Evolutionary conservation across 78 protist species (phyloP), one percentile per base, ranked within the genome.

Genomic region (Pigoraptor vietnamica): DNA sequence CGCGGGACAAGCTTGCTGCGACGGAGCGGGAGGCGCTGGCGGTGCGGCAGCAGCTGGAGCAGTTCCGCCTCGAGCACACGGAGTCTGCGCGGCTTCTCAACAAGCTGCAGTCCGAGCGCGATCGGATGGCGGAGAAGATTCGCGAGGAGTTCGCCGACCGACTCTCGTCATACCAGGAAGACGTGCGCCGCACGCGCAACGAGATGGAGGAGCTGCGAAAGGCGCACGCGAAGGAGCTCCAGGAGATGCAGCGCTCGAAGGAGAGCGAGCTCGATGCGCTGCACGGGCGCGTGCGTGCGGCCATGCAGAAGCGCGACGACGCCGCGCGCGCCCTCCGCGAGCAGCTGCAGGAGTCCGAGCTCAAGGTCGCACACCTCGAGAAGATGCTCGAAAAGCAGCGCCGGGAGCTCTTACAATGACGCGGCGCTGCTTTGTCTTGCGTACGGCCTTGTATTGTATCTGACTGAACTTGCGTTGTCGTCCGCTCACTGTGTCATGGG

Each of bases 331-430:
- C n/a, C 24, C 25, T 86, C 37, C 36, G 89, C 2, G 89, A n/a
- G 21, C 56, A 86, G 23, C 89, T 86, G 40, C 56, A 86, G 56
- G 40, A 34, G n/a, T 9, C 37, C 56, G 32, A 86, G 37, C 37
- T 36, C 40, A 10, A 25, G 37, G 89, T 36, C 23, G 39, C 89
- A 19, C 56, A 86, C 29, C 40, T 37, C 2, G 40, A 86, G 24
- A 23, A 19, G 56, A 21, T 86, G 56, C 89, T 86, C n/a, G 89
- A 86, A 19, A 23, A n/a, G 39, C 89, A 86, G 89, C 89, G 89
- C 37, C 37, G 29, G 1, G 89, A 86, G 23, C 39, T 86, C 23
- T 37, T 86, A n/a, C n/a, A n/a, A n/a, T n/a, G n/a, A n/a, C n/a
- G n/a, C n/a, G n/a, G n/a, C 23, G 81, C 19, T 56, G 81, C 23